Percentiles rank a stretch among this genome's conserved stretches.
Evolutionary conservation across 75 land plant species (phyloP).

Genomic region (Cunninghamia lanceolata): DNA sequence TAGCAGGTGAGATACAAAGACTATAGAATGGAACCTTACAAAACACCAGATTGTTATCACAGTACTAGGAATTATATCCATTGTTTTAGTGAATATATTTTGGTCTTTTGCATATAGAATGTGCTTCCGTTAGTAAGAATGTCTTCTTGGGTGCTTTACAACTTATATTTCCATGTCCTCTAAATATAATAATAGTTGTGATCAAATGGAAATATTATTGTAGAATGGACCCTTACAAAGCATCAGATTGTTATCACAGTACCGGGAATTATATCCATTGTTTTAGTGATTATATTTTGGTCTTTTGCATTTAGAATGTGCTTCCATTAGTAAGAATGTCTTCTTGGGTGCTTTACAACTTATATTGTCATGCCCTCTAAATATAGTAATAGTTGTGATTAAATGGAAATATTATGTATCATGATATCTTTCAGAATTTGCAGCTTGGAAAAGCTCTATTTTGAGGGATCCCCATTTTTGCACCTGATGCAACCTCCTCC

Average conservation of each 20-base stretch:
- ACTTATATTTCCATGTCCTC: neutral
- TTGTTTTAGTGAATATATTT: neutral
- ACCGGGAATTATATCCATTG: neutral
- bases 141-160: neutral
- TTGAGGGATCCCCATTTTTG: too few species aligned
- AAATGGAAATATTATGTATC: neutral
- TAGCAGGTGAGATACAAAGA: too few species aligned
- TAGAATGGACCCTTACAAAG: neutral
- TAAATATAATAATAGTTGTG: neutral
- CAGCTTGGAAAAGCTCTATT: too few species aligned
- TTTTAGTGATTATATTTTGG: neutral
- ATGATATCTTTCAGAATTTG: too few species aligned
- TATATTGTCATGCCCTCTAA: neutral
- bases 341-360: neutral
- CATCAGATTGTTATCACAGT: neutral
- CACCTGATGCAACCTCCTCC: neutral
- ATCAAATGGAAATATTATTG: neutral
- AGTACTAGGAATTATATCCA: neutral
- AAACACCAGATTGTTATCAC: neutral
- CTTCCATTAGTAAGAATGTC: neutral
- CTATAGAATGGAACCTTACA: neutral
- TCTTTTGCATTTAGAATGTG: neutral
- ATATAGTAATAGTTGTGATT: neutral
- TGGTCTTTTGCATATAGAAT: neutral
- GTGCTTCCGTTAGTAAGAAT: too few species aligned